These are phyloP conservation scores for Dothiorella sarmentorum DNA, from an alignment of 2,329 filamentous ascomycete species.

Conservation along the genomic window DNA sequence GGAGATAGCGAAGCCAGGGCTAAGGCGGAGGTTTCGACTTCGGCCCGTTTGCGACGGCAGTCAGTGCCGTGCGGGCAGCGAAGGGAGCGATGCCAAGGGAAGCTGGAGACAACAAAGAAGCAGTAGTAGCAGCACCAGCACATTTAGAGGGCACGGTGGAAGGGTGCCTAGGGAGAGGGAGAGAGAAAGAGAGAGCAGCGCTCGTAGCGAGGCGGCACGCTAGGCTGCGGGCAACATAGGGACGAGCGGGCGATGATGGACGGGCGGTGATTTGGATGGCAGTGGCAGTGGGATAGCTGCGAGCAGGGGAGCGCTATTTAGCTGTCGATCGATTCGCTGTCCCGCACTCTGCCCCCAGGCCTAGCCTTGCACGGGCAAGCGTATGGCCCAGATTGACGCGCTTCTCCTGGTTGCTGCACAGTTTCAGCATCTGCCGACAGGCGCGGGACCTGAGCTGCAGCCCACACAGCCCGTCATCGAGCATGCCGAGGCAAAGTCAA, in stretches of 20 bases:
- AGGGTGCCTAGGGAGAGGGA: neutral
- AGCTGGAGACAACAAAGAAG: conserved; percentile 11
- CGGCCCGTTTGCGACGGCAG: conserved; percentile 10
- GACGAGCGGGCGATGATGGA: neutral
- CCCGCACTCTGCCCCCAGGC: conserved; percentile 7
- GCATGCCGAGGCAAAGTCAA: too few species aligned
- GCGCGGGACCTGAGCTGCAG: neutral
- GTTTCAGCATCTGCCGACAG: conserved; percentile 12
- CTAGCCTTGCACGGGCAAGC: conserved; percentile 3
- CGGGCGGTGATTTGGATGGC: neutral
- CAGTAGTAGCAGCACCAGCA: neutral
- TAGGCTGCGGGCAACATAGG: neutral
- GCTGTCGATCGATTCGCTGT: conserved; percentile 11
- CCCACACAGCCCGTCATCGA: too few species aligned
- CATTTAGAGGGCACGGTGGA: neutral
- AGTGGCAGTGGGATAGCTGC: neutral
- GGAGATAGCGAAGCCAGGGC: neutral
- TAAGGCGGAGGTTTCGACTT: neutral
- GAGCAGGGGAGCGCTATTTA: neutral
- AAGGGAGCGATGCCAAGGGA: neutral
- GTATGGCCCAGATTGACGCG: neutral
- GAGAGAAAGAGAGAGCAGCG: neutral
- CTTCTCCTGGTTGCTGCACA: conserved; percentile 5
- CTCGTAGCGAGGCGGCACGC: neutral
- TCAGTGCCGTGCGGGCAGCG: neutral